Evolutionary conservation across 768 basidiomycete species (phyloP), one percentile per base, ranked within the genome.

Genomic region (Russula sp.): DNA sequence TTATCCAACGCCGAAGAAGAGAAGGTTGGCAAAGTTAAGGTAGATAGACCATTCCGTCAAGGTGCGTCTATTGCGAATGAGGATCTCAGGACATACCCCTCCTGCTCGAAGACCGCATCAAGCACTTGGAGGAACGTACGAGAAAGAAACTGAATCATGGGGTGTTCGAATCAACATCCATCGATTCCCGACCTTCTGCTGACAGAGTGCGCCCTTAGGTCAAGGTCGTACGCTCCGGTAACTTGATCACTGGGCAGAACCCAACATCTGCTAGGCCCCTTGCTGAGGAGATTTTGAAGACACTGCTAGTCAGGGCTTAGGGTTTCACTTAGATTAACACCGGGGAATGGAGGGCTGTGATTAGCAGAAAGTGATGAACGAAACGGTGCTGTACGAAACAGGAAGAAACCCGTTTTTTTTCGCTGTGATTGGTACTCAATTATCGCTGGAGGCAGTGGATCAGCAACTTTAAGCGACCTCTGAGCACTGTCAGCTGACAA

Each of bases 1-100:
- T 90, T 93, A 75, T 84, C 87, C 59, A 86, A 92, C 71, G 73
- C 66, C 0, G 91, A 92, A 69, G 91, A 92, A 71, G 75, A 79
- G 18, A 64, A 75, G 39, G 70, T 76, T 7, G 77, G 71, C 40
- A 77, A 73, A 68, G 76, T 80, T 59, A 75, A 82, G 69, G 83
- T 78, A 63, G 67, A 73, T 47, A 8, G 40, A n/a, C 37, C 37
- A 32, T 7, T 39, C 1, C 40, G 31, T 39, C 16, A 27, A 55
- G n/a, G 18, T n/a, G 11, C 32, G 22, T 55, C 31, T 44, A 42
- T 42, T 9, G n/a, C 14, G n/a, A 22, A 44, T 22, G 31, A 20
- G 34, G 50, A 45, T 34, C 42, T 6, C 50, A 84, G 79, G 77
- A 76, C n/a, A 68, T 91, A 44, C 89, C 89, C 0, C 91, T 91